These are phyloP conservation scores for Curvularia spicifera DNA, from an alignment of 2,329 filamentous ascomycete genomes.

Conservation along the genomic window DNA sequence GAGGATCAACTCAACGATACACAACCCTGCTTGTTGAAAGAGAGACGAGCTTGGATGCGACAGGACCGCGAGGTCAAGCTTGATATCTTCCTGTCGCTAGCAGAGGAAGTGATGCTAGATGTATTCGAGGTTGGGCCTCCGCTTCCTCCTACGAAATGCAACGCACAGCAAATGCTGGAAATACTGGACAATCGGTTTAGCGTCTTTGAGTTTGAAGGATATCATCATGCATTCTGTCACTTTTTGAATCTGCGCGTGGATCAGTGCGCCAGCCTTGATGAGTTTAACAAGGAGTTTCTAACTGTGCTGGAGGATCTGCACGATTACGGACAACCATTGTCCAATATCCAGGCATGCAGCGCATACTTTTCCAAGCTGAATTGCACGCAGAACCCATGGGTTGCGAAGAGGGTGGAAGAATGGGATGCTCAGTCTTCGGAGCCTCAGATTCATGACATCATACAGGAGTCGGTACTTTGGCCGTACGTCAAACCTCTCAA, in stretches of 20 bases:
- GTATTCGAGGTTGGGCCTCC: conserved; percentile 45
- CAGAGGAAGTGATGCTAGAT: conserved; percentile 48
- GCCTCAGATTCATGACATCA: conserved; percentile 34
- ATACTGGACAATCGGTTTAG: conserved; percentile 39
- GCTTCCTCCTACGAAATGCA: conserved; percentile 42
- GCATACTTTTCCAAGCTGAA: conserved; percentile 49
- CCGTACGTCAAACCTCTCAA: conserved; percentile 39
- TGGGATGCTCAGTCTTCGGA: conserved; percentile 36
- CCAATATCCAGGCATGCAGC: conserved; percentile 46
- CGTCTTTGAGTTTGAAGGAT: conserved; percentile 43
- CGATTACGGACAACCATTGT: conserved; percentile 44
- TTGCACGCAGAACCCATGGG: conserved; percentile 49
- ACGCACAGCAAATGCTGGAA: conserved; percentile 42
- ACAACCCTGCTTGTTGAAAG: conserved; percentile 43
- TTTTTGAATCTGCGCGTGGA: conserved; percentile 49
- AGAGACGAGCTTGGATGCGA: conserved; percentile 44
- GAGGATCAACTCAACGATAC: conserved; percentile 25
- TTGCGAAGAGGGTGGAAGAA: conserved; percentile 40
- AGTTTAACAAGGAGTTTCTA: conserved; percentile 46
- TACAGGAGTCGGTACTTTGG: conserved; percentile 44
- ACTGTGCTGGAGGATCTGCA: conserved; percentile 43
- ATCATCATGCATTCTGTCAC: conserved; percentile 48
- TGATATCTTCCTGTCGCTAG: conserved; percentile 46
- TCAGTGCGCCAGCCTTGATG: conserved; percentile 39
- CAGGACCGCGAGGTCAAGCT: conserved; percentile 47